Percentiles rank a stretch among this genome's conserved stretches.
These are phyloP conservation scores for Moringa oleifera DNA, from an alignment of 345 rosid genomes.

Conservation along the genomic window DNA sequence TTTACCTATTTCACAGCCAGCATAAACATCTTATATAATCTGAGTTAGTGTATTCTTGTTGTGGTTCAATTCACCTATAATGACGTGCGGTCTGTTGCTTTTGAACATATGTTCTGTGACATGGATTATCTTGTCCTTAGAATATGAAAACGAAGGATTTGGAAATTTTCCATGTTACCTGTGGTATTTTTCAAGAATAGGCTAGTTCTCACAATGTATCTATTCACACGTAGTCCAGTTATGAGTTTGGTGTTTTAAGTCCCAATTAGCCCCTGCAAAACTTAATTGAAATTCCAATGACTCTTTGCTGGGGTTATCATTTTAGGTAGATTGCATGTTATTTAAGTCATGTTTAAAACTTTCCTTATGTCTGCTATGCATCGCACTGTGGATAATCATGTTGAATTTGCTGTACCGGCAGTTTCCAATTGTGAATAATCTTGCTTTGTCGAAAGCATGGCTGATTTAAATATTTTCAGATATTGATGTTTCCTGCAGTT, in stretches of 20 bases:
- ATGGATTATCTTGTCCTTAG: too few relatives aligned
- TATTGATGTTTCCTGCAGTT: too few relatives aligned
- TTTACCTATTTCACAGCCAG: background rate
- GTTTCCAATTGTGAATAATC: background rate
- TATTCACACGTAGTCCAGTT: too few relatives aligned
- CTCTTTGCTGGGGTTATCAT: background rate
- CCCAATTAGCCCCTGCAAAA: background rate
- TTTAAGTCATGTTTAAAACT: background rate
- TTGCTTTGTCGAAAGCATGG: background rate
- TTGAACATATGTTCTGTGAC: too few relatives aligned
- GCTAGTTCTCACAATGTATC: too few relatives aligned
- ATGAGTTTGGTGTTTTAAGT: too few relatives aligned
- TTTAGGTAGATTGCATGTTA: background rate
- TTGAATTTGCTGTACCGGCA: too few relatives aligned
- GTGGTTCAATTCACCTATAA: background rate
- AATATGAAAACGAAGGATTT: too few relatives aligned
- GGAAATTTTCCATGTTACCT: too few relatives aligned
- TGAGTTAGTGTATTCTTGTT: background rate
- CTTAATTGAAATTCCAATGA: background rate
- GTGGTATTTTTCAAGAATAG: too few relatives aligned
- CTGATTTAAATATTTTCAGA: background rate
- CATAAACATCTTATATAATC: background rate
- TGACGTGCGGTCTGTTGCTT: background rate
- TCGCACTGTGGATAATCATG: background rate
- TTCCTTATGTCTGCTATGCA: too few relatives aligned